Base-by-base conservation (phyloP, 2,329 filamentous ascomycete genomes). In the Fusarium tjaetaba region DNA sequence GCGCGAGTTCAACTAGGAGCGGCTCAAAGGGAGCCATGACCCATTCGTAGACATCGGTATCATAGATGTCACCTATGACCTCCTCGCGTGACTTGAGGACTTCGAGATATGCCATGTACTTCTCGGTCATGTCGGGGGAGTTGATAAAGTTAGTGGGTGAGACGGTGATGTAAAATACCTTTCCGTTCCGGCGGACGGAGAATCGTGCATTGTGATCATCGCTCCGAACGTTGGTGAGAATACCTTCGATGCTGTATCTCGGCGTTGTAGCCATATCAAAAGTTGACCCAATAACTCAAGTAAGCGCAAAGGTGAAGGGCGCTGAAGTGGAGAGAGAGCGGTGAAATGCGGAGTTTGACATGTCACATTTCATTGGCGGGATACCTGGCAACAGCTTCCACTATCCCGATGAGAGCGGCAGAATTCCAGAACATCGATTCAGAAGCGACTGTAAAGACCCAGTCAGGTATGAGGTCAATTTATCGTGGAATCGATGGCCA, bases 21-120 rank as follows among this genome's bases (percentile, higher is more conserved):
- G 65, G 46, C 32, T 72, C 49, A 41, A 79, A 79, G 2, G 62
- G 64, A 10, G 59, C 10, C 53, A 68, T 68, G 36, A 68, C 62
- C 76, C 68, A 76, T 62, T 73, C 68, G 13, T 68, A 73, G 20
- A 73, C 69, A 11, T 77, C 65, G 5, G 66, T 72, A 20, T 76
- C 73, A 22, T 70, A 74, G 28, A 76, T 68, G 1, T 72, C 65
- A 1, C 41, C 61, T 0, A 76, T 24, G 5, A 66, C 71, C 43
- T 76, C 71, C 20, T 74, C 64, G 7, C 68, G 36, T 5, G 70
- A 77, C 55, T 43, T 46, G 13, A 77, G 71, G 16, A 77, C 58
- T 42, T 74, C n/a, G 2, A 75, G 53, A 34, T 71, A 76, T 8
- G 38, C 14, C 10, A 75, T 42, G 30, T 69, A 76, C 36, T 70